These are phyloP conservation scores for Ophiostoma piceae DNA, from an alignment of 2,329 filamentous ascomycete genomes.

Conservation along the genomic window DNA sequence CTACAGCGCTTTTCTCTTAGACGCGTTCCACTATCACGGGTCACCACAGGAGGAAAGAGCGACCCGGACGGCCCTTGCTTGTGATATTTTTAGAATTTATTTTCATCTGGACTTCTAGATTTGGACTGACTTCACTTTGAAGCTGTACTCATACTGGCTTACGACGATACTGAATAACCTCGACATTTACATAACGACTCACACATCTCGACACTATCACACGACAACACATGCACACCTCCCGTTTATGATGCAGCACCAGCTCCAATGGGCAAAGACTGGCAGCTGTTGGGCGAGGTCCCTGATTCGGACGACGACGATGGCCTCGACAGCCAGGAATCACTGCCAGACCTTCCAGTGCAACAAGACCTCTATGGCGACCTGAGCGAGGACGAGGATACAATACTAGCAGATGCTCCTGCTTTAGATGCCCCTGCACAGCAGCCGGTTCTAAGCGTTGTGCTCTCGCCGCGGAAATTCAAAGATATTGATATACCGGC, in stretches of 20 bases:
- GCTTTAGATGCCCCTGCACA: not conserved
- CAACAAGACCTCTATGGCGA: not conserved
- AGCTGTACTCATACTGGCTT: not conserved
- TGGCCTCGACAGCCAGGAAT: constrained; percentile 35
- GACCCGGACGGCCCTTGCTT: constrained; percentile 6
- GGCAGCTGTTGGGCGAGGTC: constrained; percentile 43
- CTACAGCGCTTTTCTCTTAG: constrained; percentile 17
- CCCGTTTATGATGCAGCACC: constrained; percentile 32
- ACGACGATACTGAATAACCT: too few relatives aligned
- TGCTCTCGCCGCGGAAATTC: not conserved
- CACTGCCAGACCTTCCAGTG: constrained; percentile 3
- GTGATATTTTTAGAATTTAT: not conserved
- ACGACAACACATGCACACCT: constrained; percentile 4
- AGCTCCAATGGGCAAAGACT: constrained; percentile 37
- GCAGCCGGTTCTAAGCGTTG: not conserved
- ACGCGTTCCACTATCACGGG: constrained; percentile 21
- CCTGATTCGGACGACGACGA: constrained; percentile 43
- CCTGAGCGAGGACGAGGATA: not conserved
- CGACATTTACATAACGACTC: not conserved
- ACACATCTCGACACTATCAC: too few relatives aligned
- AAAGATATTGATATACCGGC: not conserved
- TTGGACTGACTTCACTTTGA: not conserved
- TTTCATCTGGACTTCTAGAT: not conserved
- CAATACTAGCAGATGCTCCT: not conserved
- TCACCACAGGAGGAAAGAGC: constrained; percentile 8